Conservation (phyloP, 768 basidiomycete species). For the Naganishia randhawae region DNA sequence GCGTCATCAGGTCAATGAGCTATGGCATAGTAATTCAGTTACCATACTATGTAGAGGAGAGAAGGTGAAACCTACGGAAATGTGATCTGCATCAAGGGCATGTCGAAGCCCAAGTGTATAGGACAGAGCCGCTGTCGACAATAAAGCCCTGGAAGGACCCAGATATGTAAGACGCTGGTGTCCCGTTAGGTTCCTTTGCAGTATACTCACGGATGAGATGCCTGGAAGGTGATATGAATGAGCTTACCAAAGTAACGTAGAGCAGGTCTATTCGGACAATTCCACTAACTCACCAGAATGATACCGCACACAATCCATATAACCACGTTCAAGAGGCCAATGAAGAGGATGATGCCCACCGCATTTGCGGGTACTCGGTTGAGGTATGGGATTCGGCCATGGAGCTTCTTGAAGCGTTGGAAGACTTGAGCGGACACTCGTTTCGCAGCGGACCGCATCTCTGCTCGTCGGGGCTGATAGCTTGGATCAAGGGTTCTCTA, state of each 20-base stretch:
- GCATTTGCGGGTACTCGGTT: slow-evolving; percentile 22
- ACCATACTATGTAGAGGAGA: not conserved
- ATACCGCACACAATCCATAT: slow-evolving; percentile 19
- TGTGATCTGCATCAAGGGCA: slow-evolving; percentile 30
- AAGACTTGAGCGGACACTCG: not conserved
- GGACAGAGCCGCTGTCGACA: slow-evolving; percentile 22
- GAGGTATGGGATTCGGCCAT: not conserved
- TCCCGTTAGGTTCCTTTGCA: not conserved
- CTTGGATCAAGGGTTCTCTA: not conserved
- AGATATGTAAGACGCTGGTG: not conserved
- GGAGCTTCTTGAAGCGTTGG: not conserved
- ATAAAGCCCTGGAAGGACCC: not conserved
- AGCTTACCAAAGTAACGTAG: not conserved
- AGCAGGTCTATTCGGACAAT: not conserved
- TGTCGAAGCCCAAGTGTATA: slow-evolving; percentile 26
- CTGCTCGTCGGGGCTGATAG: not conserved
- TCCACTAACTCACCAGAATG: slow-evolving; percentile 10
- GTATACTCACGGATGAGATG: slow-evolving; percentile 5
- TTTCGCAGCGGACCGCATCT: not conserved
- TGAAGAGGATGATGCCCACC: slow-evolving; percentile 15
- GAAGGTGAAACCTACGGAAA: slow-evolving; percentile 7
- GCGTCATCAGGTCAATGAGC: slow-evolving; percentile 27
- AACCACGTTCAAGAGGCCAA: slow-evolving; percentile 14
- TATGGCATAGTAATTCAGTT: not conserved
- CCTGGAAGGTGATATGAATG: not conserved